Conservation (phyloP, 257 asterid genomes). For the Salvia splendens region DNA sequence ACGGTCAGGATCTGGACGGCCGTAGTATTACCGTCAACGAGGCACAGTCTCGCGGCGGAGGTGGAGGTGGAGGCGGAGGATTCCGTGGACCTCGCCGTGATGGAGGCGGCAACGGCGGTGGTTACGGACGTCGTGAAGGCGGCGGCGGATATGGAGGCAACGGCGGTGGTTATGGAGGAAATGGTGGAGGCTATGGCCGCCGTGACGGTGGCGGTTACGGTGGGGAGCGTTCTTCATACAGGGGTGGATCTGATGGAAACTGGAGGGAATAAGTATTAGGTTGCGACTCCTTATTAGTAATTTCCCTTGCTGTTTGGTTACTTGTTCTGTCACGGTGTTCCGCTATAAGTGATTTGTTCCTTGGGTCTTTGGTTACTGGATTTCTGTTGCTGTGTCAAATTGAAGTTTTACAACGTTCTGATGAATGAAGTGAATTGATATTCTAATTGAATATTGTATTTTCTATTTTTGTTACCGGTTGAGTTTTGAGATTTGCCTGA, state of each 20-base stretch:
- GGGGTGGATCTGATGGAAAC: slow-evolving; percentile 45
- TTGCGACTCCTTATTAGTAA: too few species aligned
- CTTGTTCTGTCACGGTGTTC: not conserved
- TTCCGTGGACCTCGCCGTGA: slow-evolving; percentile 46
- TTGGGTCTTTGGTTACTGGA: slow-evolving; percentile 11
- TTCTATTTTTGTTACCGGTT: too few species aligned
- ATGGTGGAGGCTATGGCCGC: slow-evolving; percentile 32
- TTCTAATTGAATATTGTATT: not conserved
- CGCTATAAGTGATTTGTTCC: not conserved
- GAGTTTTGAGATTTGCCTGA: too few species aligned
- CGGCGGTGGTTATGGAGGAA: slow-evolving; percentile 31
- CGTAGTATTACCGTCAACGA: slow-evolving; percentile 88
- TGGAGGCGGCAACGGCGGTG: slow-evolving; percentile 42
- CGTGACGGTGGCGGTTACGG: slow-evolving; percentile 37
- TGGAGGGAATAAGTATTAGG: slow-evolving; percentile 56
- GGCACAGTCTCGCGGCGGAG: slow-evolving; percentile 83
- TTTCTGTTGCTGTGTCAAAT: slow-evolving; percentile 8
- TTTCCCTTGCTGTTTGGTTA: not conserved
- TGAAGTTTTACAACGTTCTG: slow-evolving; percentile 32
- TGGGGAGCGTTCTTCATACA: slow-evolving; percentile 37
- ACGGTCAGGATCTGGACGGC: slow-evolving; percentile 85
- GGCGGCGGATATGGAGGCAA: slow-evolving; percentile 39
- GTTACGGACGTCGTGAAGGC: slow-evolving; percentile 38
- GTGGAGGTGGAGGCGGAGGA: slow-evolving; percentile 49
- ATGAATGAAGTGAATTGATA: slow-evolving; percentile 36